Conservation (phyloP, 2,329 filamentous ascomycete genomes). For the Triangularia verruculosa region DNA sequence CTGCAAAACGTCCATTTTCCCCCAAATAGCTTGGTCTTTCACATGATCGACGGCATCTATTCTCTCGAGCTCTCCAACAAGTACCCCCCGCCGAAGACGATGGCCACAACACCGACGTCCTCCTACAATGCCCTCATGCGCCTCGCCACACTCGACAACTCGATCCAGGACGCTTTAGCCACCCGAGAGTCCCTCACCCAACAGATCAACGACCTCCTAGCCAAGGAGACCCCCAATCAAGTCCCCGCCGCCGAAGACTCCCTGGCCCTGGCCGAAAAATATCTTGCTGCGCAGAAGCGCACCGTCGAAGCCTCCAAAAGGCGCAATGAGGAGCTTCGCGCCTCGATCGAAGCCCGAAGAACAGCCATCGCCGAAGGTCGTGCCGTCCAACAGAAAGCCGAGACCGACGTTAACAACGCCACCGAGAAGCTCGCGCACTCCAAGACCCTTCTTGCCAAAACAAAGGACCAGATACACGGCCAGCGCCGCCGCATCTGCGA, state of each 20-base stretch:
- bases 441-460: slow-evolving; percentile 52
- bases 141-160: slow-evolving; percentile 82
- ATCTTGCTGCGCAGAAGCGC: slow-evolving; percentile 62
- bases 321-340: slow-evolving; percentile 64
- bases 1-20: slow-evolving; percentile 71
- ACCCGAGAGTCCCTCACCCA: slow-evolving; percentile 70
- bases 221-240: slow-evolving; percentile 39
- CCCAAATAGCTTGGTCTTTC: slow-evolving; percentile 78
- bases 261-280: slow-evolving; percentile 46
- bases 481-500: slow-evolving; percentile 86
- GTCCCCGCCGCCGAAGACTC: slow-evolving; percentile 50
- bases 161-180: slow-evolving; percentile 82
- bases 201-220: slow-evolving; percentile 68
- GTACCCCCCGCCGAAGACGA: slow-evolving; percentile 45
- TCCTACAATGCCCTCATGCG: slow-evolving; percentile 88
- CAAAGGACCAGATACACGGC: slow-evolving; percentile 68
- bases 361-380: slow-evolving; percentile 66
- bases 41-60: slow-evolving; percentile 84
- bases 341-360: slow-evolving; percentile 63
- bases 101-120: slow-evolving; percentile 58
- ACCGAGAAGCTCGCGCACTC: slow-evolving; percentile 57
- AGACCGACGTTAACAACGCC: slow-evolving; percentile 60
- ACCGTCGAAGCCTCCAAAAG: slow-evolving; percentile 60
- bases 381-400: slow-evolving; percentile 55
- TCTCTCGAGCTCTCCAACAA: slow-evolving; percentile 65